These are phyloP conservation scores for Borovskyia barvae DNA, from an alignment of 208 protist genomes.

Conservation along the genomic window DNA sequence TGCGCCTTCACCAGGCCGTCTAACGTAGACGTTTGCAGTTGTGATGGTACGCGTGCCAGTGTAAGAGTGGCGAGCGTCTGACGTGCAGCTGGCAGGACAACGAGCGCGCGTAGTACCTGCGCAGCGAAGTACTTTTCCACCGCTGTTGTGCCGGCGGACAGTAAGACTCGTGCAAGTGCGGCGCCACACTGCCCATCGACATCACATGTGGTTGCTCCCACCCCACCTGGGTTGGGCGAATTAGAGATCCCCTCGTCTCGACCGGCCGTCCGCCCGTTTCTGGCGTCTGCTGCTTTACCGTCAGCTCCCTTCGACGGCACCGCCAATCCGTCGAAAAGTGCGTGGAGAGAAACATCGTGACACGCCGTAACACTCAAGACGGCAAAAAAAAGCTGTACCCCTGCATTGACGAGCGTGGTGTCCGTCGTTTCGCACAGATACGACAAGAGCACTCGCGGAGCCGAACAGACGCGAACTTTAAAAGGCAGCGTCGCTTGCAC, in stretches of 20 bases:
- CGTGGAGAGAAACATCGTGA: slow-evolving; percentile 7
- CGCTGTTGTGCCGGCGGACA: slow-evolving; percentile 17
- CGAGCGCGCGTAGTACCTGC: slow-evolving; percentile 44
- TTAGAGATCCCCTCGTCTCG: neutral
- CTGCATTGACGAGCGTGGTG: slow-evolving; percentile 44
- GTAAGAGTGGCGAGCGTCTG: slow-evolving; percentile 18
- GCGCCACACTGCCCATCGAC: slow-evolving; percentile 16
- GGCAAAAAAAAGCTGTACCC: slow-evolving; percentile 42
- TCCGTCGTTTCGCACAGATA: slow-evolving; percentile 56
- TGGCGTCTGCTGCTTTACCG: too few species aligned
- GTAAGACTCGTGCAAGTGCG: slow-evolving; percentile 24
- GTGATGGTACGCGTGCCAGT: slow-evolving; percentile 6
- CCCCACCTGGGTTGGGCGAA: neutral
- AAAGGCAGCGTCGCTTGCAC: slow-evolving; percentile 14
- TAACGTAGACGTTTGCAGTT: slow-evolving; percentile 10
- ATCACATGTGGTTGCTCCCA: neutral
- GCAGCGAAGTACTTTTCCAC: slow-evolving; percentile 73
- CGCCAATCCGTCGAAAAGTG: slow-evolving; percentile 18
- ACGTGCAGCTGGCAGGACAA: slow-evolving; percentile 29
- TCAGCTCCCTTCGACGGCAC: neutral
- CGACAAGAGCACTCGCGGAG: slow-evolving; percentile 47
- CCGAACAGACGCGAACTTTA: slow-evolving; percentile 28
- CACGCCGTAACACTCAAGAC: slow-evolving; percentile 29
- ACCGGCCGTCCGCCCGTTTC: too few species aligned
- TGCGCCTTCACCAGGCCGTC: slow-evolving; percentile 22